Conservation (phyloP, 1,139 yeast species). For the Yamadazyma mexicana region DNA sequence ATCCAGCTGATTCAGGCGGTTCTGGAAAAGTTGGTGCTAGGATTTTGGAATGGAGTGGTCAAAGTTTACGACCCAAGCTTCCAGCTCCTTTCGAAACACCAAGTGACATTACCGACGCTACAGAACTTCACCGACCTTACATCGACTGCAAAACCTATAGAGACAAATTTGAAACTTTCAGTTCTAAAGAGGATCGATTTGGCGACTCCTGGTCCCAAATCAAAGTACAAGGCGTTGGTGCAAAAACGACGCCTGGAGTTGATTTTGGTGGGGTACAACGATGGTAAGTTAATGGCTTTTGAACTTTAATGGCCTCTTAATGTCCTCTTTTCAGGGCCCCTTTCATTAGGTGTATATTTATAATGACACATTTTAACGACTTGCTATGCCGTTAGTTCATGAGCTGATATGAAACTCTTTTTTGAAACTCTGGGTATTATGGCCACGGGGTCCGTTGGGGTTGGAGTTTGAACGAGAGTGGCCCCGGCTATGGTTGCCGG, state of each 20-base stretch:
- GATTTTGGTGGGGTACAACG: constrained; percentile 39
- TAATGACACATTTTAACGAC: constrained; percentile 1
- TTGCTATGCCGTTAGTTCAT: constrained; percentile 1
- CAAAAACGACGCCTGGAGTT: constrained; percentile 14
- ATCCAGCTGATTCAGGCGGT: constrained; percentile 19
- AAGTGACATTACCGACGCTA: constrained; percentile 18
- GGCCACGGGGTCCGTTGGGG: constrained; percentile 2
- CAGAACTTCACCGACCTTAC: constrained; percentile 11
- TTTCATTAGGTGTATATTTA: no score
- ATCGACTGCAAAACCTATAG: constrained; percentile 9
- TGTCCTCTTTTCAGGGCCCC: no score
- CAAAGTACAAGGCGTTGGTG: constrained; percentile 18
- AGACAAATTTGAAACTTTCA: constrained; percentile 18
- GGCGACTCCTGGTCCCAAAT: background rate
- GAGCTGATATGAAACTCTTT: constrained; percentile 10
- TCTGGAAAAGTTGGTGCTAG: constrained; percentile 19
- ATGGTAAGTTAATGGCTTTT: constrained; percentile 28
- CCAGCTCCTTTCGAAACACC: constrained; percentile 10
- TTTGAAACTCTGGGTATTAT: constrained; percentile 7
- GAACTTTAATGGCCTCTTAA: constrained; percentile 5
- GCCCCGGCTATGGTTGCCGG: constrained; percentile 16
- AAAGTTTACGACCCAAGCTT: constrained; percentile 20
- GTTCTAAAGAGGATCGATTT: constrained; percentile 13
- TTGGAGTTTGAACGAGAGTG: constrained; percentile 1
- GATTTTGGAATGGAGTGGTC: constrained; percentile 45